A percentile compares a stretch with the other conserved stretches of the same genome.
Conservation (phyloP, 2,329 filamentous ascomycete species). For the Botrytis byssoidea region DNA sequence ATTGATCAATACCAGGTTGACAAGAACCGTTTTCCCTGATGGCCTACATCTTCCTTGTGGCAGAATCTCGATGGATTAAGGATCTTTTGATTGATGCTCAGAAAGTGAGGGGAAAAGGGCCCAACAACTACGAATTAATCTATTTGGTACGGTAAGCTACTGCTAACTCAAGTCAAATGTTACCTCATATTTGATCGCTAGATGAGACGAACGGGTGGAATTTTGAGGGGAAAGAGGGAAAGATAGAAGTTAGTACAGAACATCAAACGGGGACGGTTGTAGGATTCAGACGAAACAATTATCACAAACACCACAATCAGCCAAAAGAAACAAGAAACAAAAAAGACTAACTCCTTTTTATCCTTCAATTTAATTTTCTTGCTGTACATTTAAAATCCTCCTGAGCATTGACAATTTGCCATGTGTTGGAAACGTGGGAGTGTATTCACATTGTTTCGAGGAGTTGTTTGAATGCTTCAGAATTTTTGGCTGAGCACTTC, state of each 20-base stretch:
- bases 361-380: conserved; percentile 5
- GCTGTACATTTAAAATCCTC: background rate
- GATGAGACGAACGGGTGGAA: conserved; percentile 5
- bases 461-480: conserved; percentile 2
- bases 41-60: background rate
- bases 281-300: conserved; percentile 10
- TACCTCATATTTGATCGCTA: conserved; percentile 10
- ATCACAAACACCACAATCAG: background rate
- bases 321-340: conserved; percentile 16
- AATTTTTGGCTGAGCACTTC: background rate
- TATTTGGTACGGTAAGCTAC: background rate
- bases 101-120: background rate
- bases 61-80: background rate
- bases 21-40: background rate
- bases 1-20: conserved; percentile 5
- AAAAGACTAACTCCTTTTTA: background rate
- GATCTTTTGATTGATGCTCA: background rate
- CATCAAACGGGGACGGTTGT: background rate
- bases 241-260: background rate
- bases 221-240: background rate
- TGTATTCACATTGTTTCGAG: conserved; percentile 1
- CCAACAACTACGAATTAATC: background rate
- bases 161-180: background rate
- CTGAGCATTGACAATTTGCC: conserved; percentile 6
- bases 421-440: conserved; percentile 1